Evolutionary conservation across 73 alveolate species (phyloP).

Genomic region (Urostyla sp.): DNA sequence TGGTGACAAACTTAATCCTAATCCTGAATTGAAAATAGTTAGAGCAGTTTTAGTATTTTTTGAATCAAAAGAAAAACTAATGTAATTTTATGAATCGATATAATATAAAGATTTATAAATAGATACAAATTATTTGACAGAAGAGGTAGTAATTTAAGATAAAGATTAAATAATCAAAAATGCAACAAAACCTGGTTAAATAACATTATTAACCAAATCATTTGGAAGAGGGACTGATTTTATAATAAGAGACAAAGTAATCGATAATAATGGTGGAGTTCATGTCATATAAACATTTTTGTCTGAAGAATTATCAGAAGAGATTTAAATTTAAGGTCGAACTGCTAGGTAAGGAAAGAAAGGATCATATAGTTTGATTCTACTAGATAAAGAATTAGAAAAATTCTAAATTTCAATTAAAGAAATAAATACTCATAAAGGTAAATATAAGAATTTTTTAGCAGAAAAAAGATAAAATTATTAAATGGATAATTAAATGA

Average conservation of each 20-base stretch:
- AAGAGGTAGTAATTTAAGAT: background rate
- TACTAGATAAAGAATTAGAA: conserved; percentile 32
- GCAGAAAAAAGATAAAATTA: background rate
- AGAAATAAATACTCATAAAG: background rate
- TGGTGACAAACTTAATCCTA: background rate
- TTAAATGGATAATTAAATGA: background rate
- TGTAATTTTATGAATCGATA: background rate
- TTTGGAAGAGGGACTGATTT: conserved; percentile 76
- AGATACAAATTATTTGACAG: background rate
- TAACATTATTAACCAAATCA: background rate
- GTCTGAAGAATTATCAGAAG: conserved; percentile 60
- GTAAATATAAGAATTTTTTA: background rate
- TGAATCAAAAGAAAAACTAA: background rate
- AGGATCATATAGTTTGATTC: conserved; percentile 62
- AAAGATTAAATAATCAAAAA: background rate
- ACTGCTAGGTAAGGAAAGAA: conserved; percentile 72
- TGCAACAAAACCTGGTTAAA: background rate
- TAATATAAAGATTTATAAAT: background rate
- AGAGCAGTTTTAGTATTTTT: background rate
- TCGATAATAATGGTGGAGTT: conserved; percentile 55
- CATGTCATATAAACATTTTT: conserved; percentile 69
- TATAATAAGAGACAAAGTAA: conserved; percentile 38
- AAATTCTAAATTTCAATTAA: background rate
- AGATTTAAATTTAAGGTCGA: conserved; percentile 62
- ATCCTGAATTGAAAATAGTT: background rate